Evolutionary conservation across 345 rosid species (phyloP).

Genomic region (Atalantia buxifolia): DNA sequence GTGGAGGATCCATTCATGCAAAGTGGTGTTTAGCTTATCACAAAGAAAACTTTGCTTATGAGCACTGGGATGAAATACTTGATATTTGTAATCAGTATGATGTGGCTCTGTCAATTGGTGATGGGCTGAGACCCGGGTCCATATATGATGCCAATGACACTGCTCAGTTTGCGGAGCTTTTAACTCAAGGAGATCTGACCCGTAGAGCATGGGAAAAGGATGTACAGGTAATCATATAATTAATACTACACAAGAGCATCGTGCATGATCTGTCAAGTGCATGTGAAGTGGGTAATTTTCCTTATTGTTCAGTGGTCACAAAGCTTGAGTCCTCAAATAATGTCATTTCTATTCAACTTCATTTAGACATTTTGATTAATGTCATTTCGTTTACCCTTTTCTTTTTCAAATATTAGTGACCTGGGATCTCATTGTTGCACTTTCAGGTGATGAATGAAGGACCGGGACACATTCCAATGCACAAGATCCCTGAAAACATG

Average conservation of each 20-base stretch:
- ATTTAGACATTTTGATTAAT: background rate
- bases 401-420: background rate
- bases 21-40: slow-evolving; percentile 98
- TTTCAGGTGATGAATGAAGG: slow-evolving; percentile 99
- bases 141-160: slow-evolving; percentile 98
- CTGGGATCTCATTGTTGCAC: background rate
- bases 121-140: slow-evolving; percentile 96
- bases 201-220: slow-evolving; percentile 98
- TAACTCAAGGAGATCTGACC: slow-evolving; percentile 96
- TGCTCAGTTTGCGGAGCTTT: slow-evolving; percentile 98
- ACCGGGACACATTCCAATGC: slow-evolving; percentile 93
- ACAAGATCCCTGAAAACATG: slow-evolving; percentile 99
- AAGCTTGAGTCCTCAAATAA: background rate
- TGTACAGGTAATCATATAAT: slow-evolving; percentile 64
- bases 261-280: background rate
- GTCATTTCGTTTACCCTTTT: background rate
- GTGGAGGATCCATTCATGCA: slow-evolving; percentile 98
- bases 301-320: too few species aligned
- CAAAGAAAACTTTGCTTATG: slow-evolving; percentile 95
- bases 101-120: slow-evolving; percentile 92
- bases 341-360: background rate
- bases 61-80: slow-evolving; percentile 98
- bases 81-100: slow-evolving; percentile 96
- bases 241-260: background rate
- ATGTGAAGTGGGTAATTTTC: background rate